phyloP scores from a whole-genome alignment of 1,284 basidiomycete genomes.

The Ustilago loliicola region DNA sequence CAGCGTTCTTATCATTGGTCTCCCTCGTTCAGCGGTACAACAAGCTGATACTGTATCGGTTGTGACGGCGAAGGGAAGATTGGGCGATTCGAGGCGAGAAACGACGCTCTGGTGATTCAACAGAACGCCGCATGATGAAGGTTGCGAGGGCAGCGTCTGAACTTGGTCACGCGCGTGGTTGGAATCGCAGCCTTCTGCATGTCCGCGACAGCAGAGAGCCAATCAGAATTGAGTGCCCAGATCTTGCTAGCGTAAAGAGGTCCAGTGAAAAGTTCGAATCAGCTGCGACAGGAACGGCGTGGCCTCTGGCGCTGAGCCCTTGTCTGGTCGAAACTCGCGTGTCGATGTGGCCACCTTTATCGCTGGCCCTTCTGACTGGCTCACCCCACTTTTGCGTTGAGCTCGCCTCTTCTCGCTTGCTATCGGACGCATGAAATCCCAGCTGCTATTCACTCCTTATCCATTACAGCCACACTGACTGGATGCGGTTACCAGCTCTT shows the following conservation, averaged over 20 bases:
- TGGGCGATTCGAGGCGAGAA: background rate
- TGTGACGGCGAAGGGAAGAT: too few species aligned
- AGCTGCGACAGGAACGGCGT: background rate
- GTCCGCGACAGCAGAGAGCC: too few species aligned
- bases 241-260: conserved; percentile 2
- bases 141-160: too few species aligned
- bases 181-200: background rate
- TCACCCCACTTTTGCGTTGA: conserved; percentile 15
- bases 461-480: conserved; percentile 3
- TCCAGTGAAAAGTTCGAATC: conserved; percentile 3
- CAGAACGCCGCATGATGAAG: too few species aligned
- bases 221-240: conserved; percentile 5
- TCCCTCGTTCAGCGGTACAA: background rate
- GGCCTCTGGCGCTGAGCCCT: background rate
- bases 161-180: background rate
- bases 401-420: conserved; percentile 14
- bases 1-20: background rate
- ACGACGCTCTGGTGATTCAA: too few species aligned
- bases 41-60: too few species aligned
- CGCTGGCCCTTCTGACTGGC: conserved; percentile 12
- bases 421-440: conserved; percentile 18
- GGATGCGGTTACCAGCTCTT: conserved; percentile 2
- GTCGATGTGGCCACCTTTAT: conserved; percentile 1
- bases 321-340: background rate
- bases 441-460: conserved; percentile 6